Evolutionary conservation across 208 protist species (phyloP).

Genomic region (Leishmania tarentolae): DNA sequence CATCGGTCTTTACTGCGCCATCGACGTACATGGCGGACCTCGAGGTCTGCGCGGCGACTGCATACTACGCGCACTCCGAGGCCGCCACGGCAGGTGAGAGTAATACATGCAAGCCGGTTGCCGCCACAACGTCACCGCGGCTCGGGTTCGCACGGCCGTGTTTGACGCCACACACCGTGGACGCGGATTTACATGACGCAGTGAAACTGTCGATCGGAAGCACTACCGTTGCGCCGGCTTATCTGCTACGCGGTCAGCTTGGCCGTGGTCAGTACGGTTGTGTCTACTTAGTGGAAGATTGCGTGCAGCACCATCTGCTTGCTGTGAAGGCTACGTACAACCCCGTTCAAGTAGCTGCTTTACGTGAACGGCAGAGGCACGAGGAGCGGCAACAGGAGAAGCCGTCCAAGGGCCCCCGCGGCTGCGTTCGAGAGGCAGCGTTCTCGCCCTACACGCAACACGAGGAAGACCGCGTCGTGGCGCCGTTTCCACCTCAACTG

Average conservation of each 20-base stretch:
- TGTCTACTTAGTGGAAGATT: slow-evolving; percentile 30
- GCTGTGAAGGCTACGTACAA: slow-evolving; percentile 34
- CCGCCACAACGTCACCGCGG: background rate
- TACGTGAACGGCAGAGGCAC: slow-evolving; percentile 14
- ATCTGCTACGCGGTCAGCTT: slow-evolving; percentile 28
- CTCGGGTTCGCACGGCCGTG: background rate
- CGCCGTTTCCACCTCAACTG: background rate
- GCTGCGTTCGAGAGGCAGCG: background rate
- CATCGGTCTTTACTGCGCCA: background rate
- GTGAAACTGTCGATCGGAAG: slow-evolving; percentile 22
- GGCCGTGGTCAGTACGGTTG: slow-evolving; percentile 31
- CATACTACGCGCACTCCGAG: background rate
- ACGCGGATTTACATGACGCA: background rate
- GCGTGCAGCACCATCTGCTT: slow-evolving; percentile 22
- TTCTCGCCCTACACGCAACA: background rate
- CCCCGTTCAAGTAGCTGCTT: slow-evolving; percentile 18
- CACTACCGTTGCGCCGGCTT: slow-evolving; percentile 9
- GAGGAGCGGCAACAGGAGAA: slow-evolving; percentile 14
- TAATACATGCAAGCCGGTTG: background rate
- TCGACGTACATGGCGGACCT: slow-evolving; percentile 7
- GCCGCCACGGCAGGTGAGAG: background rate
- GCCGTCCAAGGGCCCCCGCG: background rate
- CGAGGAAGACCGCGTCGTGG: background rate
- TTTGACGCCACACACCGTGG: background rate
- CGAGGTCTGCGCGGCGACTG: slow-evolving; percentile 3